A percentile compares a stretch with the other conserved stretches of the same genome.
These are phyloP conservation scores for Cubamyces lactineus DNA, from an alignment of 768 basidiomycete species.

Conservation along the genomic window DNA sequence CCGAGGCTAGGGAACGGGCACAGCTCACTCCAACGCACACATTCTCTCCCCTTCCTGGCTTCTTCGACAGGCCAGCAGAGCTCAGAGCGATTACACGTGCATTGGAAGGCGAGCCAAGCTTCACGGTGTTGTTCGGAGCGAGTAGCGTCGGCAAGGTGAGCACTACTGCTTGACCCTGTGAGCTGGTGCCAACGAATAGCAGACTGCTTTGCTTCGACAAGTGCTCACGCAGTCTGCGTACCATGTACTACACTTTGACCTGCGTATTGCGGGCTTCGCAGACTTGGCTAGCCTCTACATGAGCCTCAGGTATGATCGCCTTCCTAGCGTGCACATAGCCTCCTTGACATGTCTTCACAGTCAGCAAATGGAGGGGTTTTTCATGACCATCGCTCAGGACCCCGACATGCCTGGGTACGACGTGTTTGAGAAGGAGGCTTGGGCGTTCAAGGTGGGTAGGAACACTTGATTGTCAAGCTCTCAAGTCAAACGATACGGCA, in stretches of 20 bases:
- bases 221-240: conserved; percentile 69
- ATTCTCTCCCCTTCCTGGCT: conserved; percentile 75
- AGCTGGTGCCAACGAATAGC: not conserved
- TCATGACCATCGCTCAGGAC: conserved; percentile 60
- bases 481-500: conserved; percentile 34
- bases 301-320: conserved; percentile 48
- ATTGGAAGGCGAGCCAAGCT: conserved; percentile 72
- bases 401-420: conserved; percentile 57
- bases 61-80: conserved; percentile 72
- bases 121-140: conserved; percentile 80
- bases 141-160: conserved; percentile 82
- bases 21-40: conserved; percentile 76
- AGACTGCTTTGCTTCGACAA: conserved; percentile 82
- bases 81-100: conserved; percentile 64
- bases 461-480: not conserved
- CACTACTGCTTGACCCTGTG: conserved; percentile 14
- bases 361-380: conserved; percentile 82
- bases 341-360: conserved; percentile 35
- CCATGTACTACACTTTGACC: conserved; percentile 83
- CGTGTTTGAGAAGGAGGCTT: conserved; percentile 74
- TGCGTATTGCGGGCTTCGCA: conserved; percentile 83
- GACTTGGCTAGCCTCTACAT: conserved; percentile 78
- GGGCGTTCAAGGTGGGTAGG: conserved; percentile 70
- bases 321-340: not conserved
- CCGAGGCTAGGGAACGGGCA: conserved; percentile 64